Evolutionary conservation across 768 basidiomycete genomes (phyloP).

Genomic region (Crepidotus variabilis): DNA sequence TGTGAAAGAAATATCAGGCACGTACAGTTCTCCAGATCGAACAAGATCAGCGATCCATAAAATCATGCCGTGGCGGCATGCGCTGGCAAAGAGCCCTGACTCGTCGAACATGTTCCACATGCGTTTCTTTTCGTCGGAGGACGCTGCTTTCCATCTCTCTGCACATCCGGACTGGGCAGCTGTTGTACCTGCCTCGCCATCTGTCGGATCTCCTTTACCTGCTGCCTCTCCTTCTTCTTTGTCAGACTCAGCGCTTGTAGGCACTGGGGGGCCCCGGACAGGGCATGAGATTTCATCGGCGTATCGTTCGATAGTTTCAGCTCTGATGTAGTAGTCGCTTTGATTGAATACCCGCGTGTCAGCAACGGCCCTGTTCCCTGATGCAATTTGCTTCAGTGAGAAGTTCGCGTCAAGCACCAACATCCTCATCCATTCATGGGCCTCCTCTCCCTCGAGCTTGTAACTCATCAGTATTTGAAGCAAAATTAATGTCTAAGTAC

Average conservation of each 20-base stretch:
- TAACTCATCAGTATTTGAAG: too few relatives aligned
- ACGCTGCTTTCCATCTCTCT: slow-evolving; percentile 27
- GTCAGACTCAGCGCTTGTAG: too few relatives aligned
- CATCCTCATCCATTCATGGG: slow-evolving; percentile 8
- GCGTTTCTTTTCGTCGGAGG: slow-evolving; percentile 22
- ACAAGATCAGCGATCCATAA: slow-evolving; percentile 29
- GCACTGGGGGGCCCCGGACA: neutral
- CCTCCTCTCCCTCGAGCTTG: too few relatives aligned
- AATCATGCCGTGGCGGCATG: slow-evolving; percentile 30
- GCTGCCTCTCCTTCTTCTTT: too few relatives aligned
- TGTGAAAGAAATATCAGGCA: neutral
- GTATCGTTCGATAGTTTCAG: neutral
- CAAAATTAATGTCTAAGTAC: too few relatives aligned
- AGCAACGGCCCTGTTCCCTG: neutral
- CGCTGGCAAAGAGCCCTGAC: slow-evolving; percentile 31
- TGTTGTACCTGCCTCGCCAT: neutral
- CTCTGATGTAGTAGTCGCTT: slow-evolving; percentile 4
- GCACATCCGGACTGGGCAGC: slow-evolving; percentile 1
- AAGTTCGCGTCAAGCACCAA: slow-evolving; percentile 30
- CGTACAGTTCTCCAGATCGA: slow-evolving; percentile 32
- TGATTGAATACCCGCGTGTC: neutral
- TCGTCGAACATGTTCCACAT: slow-evolving; percentile 34
- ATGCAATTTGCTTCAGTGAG: slow-evolving; percentile 26
- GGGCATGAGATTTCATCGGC: neutral
- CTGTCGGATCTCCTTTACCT: neutral